Conservation (phyloP, 2,329 filamentous ascomycete genomes). For the Fusarium liriodendri region DNA sequence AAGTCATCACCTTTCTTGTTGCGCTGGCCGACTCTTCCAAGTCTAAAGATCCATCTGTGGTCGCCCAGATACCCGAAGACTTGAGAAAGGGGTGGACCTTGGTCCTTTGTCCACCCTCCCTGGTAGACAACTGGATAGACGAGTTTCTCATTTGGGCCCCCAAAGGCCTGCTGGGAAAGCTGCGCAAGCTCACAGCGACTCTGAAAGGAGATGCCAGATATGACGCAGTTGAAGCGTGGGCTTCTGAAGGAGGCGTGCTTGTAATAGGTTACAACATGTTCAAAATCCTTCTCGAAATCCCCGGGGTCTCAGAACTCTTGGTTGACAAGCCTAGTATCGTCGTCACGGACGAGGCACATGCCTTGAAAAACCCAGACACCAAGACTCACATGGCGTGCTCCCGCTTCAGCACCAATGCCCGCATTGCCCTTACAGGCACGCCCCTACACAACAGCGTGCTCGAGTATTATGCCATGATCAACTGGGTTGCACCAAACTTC, state of each 20-base stretch:
- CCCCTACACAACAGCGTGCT: constrained; percentile 85
- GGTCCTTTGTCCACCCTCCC: constrained; percentile 78
- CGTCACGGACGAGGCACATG: constrained; percentile 87
- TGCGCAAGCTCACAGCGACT: constrained; percentile 66
- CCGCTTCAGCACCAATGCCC: constrained; percentile 72
- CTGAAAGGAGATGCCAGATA: constrained; percentile 53
- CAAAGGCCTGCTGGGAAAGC: constrained; percentile 61
- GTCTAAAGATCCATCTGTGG: constrained; percentile 68
- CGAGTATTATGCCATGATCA: constrained; percentile 89
- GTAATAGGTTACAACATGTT: constrained; percentile 82
- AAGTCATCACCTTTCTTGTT: constrained; percentile 85
- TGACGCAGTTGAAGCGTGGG: constrained; percentile 68
- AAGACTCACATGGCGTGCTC: constrained; percentile 64
- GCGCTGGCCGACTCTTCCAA: constrained; percentile 75
- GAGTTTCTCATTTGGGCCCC: constrained; percentile 80
- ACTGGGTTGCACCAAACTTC: constrained; percentile 86
- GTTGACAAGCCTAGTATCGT: constrained; percentile 75
- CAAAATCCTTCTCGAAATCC: constrained; percentile 48
- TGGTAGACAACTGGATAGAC: constrained; percentile 86
- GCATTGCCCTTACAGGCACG: constrained; percentile 88
- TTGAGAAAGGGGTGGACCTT: constrained; percentile 74
- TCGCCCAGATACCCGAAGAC: constrained; percentile 74
- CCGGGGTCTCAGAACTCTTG: constrained; percentile 59
- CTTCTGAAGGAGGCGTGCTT: constrained; percentile 74
- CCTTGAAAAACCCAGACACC: constrained; percentile 74